Percentiles rank a stretch among this genome's conserved stretches.
Evolutionary conservation across 768 basidiomycete genomes (phyloP).

Genomic region (Suillus decipiens): DNA sequence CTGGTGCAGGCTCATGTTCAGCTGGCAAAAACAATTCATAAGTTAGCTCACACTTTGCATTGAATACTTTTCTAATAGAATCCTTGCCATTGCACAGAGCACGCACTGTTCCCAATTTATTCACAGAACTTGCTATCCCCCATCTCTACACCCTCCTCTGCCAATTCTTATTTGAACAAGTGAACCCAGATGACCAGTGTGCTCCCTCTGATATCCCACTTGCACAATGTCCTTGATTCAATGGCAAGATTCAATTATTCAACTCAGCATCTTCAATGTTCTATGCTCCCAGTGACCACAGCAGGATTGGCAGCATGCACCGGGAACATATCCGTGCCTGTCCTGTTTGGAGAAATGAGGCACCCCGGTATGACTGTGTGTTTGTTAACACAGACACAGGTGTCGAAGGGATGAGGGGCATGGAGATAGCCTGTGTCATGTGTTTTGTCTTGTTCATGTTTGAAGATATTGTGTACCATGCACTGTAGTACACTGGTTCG

Average conservation of each 20-base stretch:
- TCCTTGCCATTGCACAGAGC: too few species aligned
- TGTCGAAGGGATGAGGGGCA: too few species aligned
- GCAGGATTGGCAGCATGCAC: too few species aligned
- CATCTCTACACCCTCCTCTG: neutral
- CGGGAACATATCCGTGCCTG: too few species aligned
- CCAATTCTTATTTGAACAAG: neutral
- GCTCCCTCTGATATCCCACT: neutral
- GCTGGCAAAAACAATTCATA: neutral
- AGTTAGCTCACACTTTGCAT: neutral
- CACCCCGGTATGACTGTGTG: too few species aligned
- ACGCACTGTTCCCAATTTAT: neutral
- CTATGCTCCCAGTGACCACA: too few species aligned
- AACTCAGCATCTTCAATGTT: neutral
- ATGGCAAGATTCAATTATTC: neutral
- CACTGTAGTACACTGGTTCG: slow-evolving; percentile 16
- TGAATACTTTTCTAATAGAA: neutral
- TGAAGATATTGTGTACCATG: slow-evolving; percentile 22
- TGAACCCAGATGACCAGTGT: neutral
- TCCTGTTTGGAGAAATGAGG: too few species aligned
- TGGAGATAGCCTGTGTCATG: too few species aligned
- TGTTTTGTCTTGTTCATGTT: neutral
- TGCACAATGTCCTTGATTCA: fast-evolving
- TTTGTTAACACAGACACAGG: too few species aligned
- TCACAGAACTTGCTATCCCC: neutral
- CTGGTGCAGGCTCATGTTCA: neutral